phyloP scores from a whole-genome alignment of 139 green algal species.

The Picochlorum sp. region DNA sequence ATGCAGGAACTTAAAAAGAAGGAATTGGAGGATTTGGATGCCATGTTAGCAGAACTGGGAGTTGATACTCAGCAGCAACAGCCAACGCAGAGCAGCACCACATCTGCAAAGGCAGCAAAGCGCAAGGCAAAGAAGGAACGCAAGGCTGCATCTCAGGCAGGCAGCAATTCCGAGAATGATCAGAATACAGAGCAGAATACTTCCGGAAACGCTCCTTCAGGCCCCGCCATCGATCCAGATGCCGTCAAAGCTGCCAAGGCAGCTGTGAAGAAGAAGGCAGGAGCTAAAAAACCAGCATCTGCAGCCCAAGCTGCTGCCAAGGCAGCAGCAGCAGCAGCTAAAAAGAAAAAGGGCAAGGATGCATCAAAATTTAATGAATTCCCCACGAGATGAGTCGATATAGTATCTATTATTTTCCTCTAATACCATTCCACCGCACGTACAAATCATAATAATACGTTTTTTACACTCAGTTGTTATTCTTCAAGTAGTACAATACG shows the following conservation, averaged over 20 bases:
- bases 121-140: conserved; percentile 27
- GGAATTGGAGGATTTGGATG: conserved; percentile 44
- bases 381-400: conserved; percentile 19
- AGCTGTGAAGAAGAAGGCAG: conserved; percentile 26
- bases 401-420: not conserved
- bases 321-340: conserved; percentile 19
- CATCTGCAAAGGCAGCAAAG: conserved; percentile 26
- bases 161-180: not conserved
- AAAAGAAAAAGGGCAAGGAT: conserved; percentile 25
- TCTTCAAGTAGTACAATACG: too few relatives aligned
- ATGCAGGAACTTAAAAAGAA: conserved; percentile 43
- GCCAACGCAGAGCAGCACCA: not conserved
- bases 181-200: not conserved
- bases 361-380: conserved; percentile 29
- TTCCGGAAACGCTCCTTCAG: not conserved
- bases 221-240: conserved; percentile 3
- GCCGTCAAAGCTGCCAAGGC: conserved; percentile 24
- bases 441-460: too few relatives aligned
- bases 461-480: not conserved
- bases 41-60: conserved; percentile 44
- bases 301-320: conserved; percentile 21
- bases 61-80: conserved; percentile 20
- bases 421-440: too few relatives aligned
- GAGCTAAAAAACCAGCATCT: conserved; percentile 2
- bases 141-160: not conserved